phyloP scores from a whole-genome alignment of 202 grass and related monocot genomes.

The Sporobolus alterniflorus region DNA sequence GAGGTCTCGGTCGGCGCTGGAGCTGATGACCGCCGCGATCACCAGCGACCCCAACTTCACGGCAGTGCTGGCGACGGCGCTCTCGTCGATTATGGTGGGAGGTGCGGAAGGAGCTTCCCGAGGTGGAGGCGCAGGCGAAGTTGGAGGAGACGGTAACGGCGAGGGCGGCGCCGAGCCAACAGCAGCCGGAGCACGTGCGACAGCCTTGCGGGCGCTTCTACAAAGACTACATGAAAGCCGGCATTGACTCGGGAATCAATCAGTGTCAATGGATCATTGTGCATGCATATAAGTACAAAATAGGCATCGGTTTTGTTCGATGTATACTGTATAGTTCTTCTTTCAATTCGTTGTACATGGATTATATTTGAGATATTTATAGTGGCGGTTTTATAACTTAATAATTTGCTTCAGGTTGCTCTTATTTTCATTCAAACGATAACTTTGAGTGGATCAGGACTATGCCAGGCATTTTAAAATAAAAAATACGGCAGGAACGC shows the following conservation, averaged over 20 bases:
- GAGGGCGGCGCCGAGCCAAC: not conserved
- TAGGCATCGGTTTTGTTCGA: not conserved
- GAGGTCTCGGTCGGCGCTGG: not conserved
- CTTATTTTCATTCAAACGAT: too few species aligned
- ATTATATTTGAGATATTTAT: conserved; percentile 5
- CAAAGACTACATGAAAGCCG: conserved; percentile 8
- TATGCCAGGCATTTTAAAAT: not conserved
- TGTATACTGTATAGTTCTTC: not conserved
- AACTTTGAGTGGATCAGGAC: too few species aligned
- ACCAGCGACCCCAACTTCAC: conserved; percentile 52
- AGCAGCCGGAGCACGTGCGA: not conserved
- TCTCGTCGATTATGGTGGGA: conserved; percentile 42
- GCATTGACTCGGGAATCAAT: not conserved
- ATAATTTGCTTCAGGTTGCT: not conserved
- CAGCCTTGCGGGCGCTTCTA: conserved; percentile 19
- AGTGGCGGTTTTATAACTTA: not conserved
- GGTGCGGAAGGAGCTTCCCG: not conserved
- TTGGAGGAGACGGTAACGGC: not conserved
- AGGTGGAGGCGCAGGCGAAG: not conserved
- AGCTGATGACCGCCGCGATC: conserved; percentile 48
- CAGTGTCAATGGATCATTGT: not conserved
- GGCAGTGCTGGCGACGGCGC: conserved; percentile 27
- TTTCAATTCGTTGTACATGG: not conserved
- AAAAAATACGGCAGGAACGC: too few species aligned
- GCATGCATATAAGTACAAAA: not conserved